Evolutionary conservation across 1,139 yeast species (phyloP).

Genomic region (Candida sp.): DNA sequence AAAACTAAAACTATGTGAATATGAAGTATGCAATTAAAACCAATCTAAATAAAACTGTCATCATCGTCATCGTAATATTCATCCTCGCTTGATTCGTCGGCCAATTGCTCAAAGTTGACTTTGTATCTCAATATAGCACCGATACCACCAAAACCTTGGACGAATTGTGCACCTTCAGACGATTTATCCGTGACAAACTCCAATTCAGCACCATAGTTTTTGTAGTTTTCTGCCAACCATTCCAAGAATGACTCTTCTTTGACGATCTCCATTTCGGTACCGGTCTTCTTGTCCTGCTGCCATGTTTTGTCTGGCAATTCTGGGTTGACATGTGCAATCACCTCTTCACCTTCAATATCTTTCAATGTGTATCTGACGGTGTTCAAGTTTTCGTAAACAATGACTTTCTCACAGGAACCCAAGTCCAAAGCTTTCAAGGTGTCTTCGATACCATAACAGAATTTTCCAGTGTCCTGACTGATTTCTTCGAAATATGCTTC

Average conservation of each 20-base stretch:
- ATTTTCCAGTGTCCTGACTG: slow-evolving; percentile 95
- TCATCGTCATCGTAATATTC: slow-evolving; percentile 83
- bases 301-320: slow-evolving; percentile 76
- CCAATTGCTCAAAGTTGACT: slow-evolving; percentile 95
- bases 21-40: slow-evolving; percentile 3
- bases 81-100: slow-evolving; percentile 83
- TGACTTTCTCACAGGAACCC: slow-evolving; percentile 93
- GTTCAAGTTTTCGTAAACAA: slow-evolving; percentile 92
- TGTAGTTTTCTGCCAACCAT: slow-evolving; percentile 98
- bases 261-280: slow-evolving; percentile 85
- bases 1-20: background rate
- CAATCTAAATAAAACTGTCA: slow-evolving; percentile 53
- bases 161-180: slow-evolving; percentile 98
- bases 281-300: slow-evolving; percentile 82
- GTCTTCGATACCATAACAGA: slow-evolving; percentile 97
- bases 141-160: slow-evolving; percentile 97
- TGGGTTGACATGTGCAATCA: slow-evolving; percentile 75
- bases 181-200: slow-evolving; percentile 98
- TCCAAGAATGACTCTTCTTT: slow-evolving; percentile 87
- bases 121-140: slow-evolving; percentile 97
- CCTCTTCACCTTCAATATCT: slow-evolving; percentile 80
- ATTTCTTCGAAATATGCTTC: slow-evolving; percentile 94
- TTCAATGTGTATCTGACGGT: slow-evolving; percentile 83
- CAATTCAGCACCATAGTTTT: slow-evolving; percentile 90
- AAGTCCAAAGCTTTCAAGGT: slow-evolving; percentile 94